phyloP scores from a whole-genome alignment of 352 stramenopile genomes.

The Blastocystis sp. region DNA sequence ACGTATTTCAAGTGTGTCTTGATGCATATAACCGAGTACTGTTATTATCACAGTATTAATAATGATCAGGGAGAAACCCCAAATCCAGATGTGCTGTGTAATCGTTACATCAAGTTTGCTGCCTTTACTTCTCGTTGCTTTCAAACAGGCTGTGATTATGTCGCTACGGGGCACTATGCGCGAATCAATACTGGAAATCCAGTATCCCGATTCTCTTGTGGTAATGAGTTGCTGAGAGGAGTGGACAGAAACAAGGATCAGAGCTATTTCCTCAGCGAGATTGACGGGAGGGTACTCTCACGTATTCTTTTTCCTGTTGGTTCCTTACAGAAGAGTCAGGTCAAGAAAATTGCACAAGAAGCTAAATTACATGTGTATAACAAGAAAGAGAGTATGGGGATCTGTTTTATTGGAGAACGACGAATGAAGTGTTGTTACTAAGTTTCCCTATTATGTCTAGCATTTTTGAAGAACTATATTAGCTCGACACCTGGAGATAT shows the following conservation, averaged over 20 bases:
- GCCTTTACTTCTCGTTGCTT: conserved; percentile 86
- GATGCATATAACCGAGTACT: conserved; percentile 77
- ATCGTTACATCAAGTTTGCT: conserved; percentile 97
- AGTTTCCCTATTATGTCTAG: not conserved
- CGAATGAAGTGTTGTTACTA: conserved; percentile 86
- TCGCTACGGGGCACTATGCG: conserved; percentile 92
- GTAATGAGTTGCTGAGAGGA: conserved; percentile 76
- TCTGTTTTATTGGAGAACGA: conserved; percentile 96
- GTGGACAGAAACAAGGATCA: conserved; percentile 88
- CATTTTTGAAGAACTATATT: conserved; percentile 78
- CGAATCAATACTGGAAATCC: not conserved
- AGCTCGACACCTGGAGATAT: conserved; percentile 77
- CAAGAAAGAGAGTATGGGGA: conserved; percentile 92
- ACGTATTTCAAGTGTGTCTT: conserved; percentile 93
- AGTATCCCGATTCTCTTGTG: not conserved
- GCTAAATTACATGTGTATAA: conserved; percentile 80
- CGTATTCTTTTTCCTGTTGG: conserved; percentile 91
- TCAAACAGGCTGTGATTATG: conserved; percentile 80
- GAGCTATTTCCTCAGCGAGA: conserved; percentile 91
- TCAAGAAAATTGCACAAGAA: conserved; percentile 82
- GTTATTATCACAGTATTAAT: not conserved
- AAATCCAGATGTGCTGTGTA: conserved; percentile 92
- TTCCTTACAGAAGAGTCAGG: conserved; percentile 83
- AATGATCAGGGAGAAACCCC: conserved; percentile 77
- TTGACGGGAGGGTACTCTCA: conserved; percentile 72